Base-by-base conservation (phyloP, 2,329 filamentous ascomycete species). In the Fusarium citri region DNA sequence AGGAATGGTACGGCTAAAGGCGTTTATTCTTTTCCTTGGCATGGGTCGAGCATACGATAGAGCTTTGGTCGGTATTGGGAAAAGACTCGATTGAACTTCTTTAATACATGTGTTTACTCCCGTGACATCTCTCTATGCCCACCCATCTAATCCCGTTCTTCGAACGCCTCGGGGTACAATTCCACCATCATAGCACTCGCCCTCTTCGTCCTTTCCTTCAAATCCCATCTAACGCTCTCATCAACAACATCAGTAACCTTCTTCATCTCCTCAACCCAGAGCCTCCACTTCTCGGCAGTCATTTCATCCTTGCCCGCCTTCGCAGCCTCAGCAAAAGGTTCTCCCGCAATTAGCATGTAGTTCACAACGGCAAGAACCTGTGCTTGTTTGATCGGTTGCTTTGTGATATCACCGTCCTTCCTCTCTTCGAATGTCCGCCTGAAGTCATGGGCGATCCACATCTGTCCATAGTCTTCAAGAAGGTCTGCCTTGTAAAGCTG, bases 141-240 rank as follows among this genome's bases (percentile, higher is more conserved):
- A n/a, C 1, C 10, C 34, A 7, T 14, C 3, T 5, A 5, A 6
- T 18, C 11, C 18, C 20, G 2, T 42, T 8, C 22, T 18, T 46
- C 5, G 2, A 68, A 70, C 1, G 37, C 37, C 10, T 61, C 59
- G 0, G 64, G 57, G 8, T 68, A 71, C 1, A 71, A 8, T 18
- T 55, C 25, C 11, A 59, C 14, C 69, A 71, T 71, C 37, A 23
- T 60, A 1, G 60, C 48, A 1, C 57, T n/a, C 0, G 64, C 68
- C 12, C 45, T 2, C 6, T 8, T 26, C 0, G 57, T 3, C 20
- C 1, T 48, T 0, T 8, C 20, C 31, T 61, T 64, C 0, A 71
- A 22, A 4, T 23, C 25, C 60, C 65, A 69, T 8, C 23, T 22
- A 0, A 8, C 34, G 3, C 16, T 14, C 0, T 46, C 28, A 1